phyloP scores from a whole-genome alignment of 768 basidiomycete genomes.

The Agaricus sinodeliciosus region DNA sequence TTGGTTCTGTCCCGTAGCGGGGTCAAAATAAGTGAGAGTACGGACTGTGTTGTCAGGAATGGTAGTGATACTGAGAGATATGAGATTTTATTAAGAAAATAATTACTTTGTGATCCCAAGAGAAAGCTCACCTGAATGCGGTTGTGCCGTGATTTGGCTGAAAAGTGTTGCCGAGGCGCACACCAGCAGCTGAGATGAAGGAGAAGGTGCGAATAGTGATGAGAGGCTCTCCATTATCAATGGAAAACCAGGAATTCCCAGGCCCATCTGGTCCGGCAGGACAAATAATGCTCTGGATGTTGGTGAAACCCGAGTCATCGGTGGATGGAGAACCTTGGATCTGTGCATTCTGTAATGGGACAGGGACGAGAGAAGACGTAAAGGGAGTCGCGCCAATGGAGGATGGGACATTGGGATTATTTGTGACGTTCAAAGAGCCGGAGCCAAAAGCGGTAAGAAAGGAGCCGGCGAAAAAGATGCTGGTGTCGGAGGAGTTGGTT shows the following conservation, averaged over 20 bases:
- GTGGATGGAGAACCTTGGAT: constrained; percentile 57
- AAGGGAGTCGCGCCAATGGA: constrained; percentile 80
- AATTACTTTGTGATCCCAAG: not conserved
- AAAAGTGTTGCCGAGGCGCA: constrained; percentile 92
- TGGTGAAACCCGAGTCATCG: constrained; percentile 47
- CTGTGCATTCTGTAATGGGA: constrained; percentile 59
- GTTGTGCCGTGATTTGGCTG: constrained; percentile 74
- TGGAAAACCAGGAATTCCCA: constrained; percentile 80
- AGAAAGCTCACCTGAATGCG: constrained; percentile 66
- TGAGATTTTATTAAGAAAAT: not conserved
- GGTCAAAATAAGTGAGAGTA: constrained; percentile 72
- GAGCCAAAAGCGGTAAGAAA: constrained; percentile 75
- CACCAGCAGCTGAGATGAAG: constrained; percentile 66
- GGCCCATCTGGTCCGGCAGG: constrained; percentile 78
- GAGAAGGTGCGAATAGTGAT: constrained; percentile 75
- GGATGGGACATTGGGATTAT: constrained; percentile 82
- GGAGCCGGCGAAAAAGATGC: constrained; percentile 83
- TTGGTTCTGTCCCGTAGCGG: constrained; percentile 60
- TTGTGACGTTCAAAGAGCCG: constrained; percentile 50
- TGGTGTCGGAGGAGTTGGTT: constrained; percentile 60
- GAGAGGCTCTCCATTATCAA: constrained; percentile 61
- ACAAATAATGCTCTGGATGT: constrained; percentile 73
- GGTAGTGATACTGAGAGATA: constrained; percentile 60
- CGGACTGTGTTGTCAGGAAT: constrained; percentile 86
- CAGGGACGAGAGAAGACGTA: constrained; percentile 83